Percentiles rank a stretch among this genome's conserved stretches.
These are phyloP conservation scores for Symbiodinium natans DNA, from an alignment of 73 alveolate genomes.

Conservation along the genomic window DNA sequence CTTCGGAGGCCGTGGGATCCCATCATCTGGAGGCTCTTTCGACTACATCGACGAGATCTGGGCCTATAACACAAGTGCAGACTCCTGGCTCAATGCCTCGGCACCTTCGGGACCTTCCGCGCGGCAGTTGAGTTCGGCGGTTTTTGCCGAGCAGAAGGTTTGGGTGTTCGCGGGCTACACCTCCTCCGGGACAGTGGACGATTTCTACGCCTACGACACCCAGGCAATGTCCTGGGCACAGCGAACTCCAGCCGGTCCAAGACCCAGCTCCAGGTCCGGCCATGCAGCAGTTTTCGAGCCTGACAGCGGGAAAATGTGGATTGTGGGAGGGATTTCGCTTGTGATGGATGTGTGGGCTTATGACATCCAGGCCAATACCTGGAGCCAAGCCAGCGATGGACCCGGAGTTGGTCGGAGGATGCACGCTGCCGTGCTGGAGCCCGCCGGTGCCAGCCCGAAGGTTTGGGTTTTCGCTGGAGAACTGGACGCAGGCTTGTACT, in stretches of 20 bases:
- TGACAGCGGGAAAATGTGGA: constrained; percentile 24
- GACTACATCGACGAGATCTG: constrained; percentile 14
- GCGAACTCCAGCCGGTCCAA: not conserved
- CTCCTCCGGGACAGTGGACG: not conserved
- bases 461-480: not conserved
- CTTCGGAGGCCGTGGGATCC: constrained; percentile 46
- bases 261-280: not conserved
- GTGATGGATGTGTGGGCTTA: not conserved
- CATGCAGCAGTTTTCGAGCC: constrained; percentile 8
- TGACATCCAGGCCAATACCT: constrained; percentile 18
- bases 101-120: constrained; percentile 1
- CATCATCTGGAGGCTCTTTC: not conserved
- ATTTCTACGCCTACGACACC: constrained; percentile 39
- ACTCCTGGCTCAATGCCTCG: constrained; percentile 60
- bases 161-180: constrained; percentile 1
- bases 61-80: constrained; percentile 27
- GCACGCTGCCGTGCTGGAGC: not conserved
- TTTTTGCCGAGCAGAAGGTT: not conserved
- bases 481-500: not conserved
- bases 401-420: not conserved
- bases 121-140: constrained; percentile 20
- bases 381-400: constrained; percentile 26
- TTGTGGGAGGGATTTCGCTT: constrained; percentile 25
- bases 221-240: not conserved
- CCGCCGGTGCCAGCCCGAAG: too few species aligned